These are phyloP conservation scores for Aspergillus heteromorphus DNA, from an alignment of 495 filamentous ascomycete genomes.

Conservation along the genomic window DNA sequence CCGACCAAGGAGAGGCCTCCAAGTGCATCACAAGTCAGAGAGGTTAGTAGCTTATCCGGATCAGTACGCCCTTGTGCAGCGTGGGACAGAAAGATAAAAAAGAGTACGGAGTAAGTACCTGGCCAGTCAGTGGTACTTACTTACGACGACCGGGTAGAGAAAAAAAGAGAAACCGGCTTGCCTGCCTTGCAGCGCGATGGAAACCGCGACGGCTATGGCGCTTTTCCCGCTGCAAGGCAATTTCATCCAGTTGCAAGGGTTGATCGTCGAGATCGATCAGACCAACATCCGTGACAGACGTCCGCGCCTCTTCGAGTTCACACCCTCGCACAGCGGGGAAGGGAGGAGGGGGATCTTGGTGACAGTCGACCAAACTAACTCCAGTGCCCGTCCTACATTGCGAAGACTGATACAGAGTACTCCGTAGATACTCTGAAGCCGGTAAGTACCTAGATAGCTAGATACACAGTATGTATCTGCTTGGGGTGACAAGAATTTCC, in stretches of 20 bases:
- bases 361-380: constrained; percentile 1
- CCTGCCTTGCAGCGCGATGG: not conserved
- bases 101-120: not conserved
- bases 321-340: not conserved
- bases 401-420: constrained; percentile 1
- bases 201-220: constrained; percentile 14
- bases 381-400: no score
- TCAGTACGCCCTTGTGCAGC: not conserved
- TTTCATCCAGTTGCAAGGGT: not conserved
- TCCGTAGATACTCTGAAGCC: no score
- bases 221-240: constrained; percentile 22
- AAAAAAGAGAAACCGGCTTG: no score
- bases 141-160: no score
- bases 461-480: no score
- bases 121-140: no score
- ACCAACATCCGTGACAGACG: not conserved
- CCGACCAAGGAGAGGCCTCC: not conserved
- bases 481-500: constrained; percentile 8
- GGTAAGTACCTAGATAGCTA: no score
- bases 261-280: constrained; percentile 10
- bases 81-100: not conserved
- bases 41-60: constrained; percentile 8
- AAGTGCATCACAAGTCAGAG: constrained; percentile 4
- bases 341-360: not conserved
- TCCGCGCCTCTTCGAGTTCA: not conserved